These are phyloP conservation scores for Tolypocladium ophioglossoides DNA, from an alignment of 2,329 filamentous ascomycete genomes.

Conservation along the genomic window DNA sequence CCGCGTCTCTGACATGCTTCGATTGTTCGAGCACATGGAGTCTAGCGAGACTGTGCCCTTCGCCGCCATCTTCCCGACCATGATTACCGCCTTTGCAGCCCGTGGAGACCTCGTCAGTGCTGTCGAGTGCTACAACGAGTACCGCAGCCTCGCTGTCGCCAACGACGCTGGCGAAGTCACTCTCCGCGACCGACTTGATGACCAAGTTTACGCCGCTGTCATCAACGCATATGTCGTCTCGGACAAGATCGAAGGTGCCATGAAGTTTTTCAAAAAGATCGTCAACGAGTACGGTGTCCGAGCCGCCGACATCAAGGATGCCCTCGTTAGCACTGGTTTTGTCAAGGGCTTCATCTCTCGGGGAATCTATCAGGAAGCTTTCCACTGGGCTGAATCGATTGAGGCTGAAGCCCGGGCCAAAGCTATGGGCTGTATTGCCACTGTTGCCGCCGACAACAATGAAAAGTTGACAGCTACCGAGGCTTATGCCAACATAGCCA, in stretches of 20 bases:
- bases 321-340: conserved; percentile 63
- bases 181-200: conserved; percentile 63
- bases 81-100: conserved; percentile 89
- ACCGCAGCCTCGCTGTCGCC: conserved; percentile 77
- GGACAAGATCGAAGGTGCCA: conserved; percentile 68
- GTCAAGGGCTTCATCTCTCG: conserved; percentile 66
- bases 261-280: conserved; percentile 78
- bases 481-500: conserved; percentile 50
- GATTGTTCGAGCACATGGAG: conserved; percentile 89
- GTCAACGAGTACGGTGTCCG: conserved; percentile 49
- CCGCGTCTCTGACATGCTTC: conserved; percentile 78
- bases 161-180: conserved; percentile 64
- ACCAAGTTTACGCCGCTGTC: conserved; percentile 80
- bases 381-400: conserved; percentile 59
- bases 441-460: conserved; percentile 69
- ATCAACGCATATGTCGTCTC: conserved; percentile 81
- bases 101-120: conserved; percentile 76
- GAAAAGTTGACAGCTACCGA: conserved; percentile 56
- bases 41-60: conserved; percentile 60
- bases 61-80: conserved; percentile 75
- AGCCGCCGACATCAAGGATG: conserved; percentile 55
- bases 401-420: conserved; percentile 46
- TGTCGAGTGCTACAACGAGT: conserved; percentile 92
- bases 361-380: conserved; percentile 61
- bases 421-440: conserved; percentile 64